Conservation (phyloP, 129 eudicot species). For the Pittosporum tobira region DNA sequence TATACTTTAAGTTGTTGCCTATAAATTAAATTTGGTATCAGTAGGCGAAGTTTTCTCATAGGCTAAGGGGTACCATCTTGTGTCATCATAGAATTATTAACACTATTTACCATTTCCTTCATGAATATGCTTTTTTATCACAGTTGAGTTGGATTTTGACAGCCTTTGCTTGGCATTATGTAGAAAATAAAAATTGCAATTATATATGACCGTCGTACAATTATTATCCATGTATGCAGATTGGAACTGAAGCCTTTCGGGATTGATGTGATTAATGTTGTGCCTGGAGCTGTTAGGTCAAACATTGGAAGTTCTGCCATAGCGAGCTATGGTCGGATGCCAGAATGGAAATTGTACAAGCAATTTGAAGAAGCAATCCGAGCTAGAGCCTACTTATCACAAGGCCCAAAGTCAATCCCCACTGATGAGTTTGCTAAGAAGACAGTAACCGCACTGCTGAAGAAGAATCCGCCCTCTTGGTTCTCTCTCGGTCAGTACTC, state of each 20-base stretch:
- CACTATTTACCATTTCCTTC: background rate
- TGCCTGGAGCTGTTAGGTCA: conserved; percentile 73
- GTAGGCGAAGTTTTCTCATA: no score
- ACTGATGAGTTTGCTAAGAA: conserved; percentile 76
- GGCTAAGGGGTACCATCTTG: no score
- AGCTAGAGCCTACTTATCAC: conserved; percentile 59
- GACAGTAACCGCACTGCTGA: conserved; percentile 55
- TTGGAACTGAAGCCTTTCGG: conserved; percentile 72
- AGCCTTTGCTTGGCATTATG: background rate
- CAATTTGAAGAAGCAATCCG: conserved; percentile 56
- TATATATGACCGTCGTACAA: background rate
- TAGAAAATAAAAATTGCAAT: background rate
- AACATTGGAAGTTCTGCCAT: conserved; percentile 61
- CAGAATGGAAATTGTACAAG: conserved; percentile 92
- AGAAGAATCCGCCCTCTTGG: conserved; percentile 72
- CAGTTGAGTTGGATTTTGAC: background rate
- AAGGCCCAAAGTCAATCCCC: conserved; percentile 52
- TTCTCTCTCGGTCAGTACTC: conserved; percentile 61
- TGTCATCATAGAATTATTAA: no score
- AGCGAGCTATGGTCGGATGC: conserved; percentile 55
- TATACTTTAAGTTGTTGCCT: no score
- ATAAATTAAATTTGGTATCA: no score
- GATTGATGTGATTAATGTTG: conserved; percentile 63
- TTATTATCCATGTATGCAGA: conserved; percentile 27
- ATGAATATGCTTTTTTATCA: no score